phyloP scores from a whole-genome alignment of 371 early-diverging fungal genomes.

The Paraphysoderma sedebokerense region DNA sequence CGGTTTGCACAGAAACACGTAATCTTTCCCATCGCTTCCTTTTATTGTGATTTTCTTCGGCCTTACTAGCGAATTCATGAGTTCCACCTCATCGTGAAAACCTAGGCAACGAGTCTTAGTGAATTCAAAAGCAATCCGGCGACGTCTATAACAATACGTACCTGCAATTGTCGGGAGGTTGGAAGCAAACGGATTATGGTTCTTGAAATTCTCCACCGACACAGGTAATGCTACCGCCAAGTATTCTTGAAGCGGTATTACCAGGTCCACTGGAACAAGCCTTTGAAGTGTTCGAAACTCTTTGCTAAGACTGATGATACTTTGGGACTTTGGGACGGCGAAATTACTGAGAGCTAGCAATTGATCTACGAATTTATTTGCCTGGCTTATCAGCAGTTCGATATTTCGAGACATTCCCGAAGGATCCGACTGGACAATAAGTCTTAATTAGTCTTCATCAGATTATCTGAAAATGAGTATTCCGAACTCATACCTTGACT shows the following conservation, averaged over 20 bases:
- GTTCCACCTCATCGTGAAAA: slow-evolving; percentile 51
- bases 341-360: too few relatives aligned
- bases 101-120: too few relatives aligned
- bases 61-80: slow-evolving; percentile 78
- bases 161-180: slow-evolving; percentile 49
- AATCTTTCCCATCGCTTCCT: slow-evolving; percentile 68
- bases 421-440: too few relatives aligned
- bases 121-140: background rate
- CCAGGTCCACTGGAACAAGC: slow-evolving; percentile 9
- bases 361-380: slow-evolving; percentile 33
- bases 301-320: too few relatives aligned
- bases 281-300: slow-evolving; percentile 38
- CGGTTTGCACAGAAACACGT: slow-evolving; percentile 85
- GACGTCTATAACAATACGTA: background rate
- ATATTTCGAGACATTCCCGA: background rate
- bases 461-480: too few relatives aligned
- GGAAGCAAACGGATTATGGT: slow-evolving; percentile 38
- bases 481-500: too few relatives aligned
- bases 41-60: slow-evolving; percentile 74
- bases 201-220: slow-evolving; percentile 1
- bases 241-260: background rate
- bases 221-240: background rate
- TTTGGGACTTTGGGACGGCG: too few relatives aligned
- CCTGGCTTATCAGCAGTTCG: slow-evolving; percentile 33
- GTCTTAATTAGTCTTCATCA: too few relatives aligned